These are phyloP conservation scores for Sugiyamaella novakii DNA, from an alignment of 1,139 yeast species.

Conservation along the genomic window DNA sequence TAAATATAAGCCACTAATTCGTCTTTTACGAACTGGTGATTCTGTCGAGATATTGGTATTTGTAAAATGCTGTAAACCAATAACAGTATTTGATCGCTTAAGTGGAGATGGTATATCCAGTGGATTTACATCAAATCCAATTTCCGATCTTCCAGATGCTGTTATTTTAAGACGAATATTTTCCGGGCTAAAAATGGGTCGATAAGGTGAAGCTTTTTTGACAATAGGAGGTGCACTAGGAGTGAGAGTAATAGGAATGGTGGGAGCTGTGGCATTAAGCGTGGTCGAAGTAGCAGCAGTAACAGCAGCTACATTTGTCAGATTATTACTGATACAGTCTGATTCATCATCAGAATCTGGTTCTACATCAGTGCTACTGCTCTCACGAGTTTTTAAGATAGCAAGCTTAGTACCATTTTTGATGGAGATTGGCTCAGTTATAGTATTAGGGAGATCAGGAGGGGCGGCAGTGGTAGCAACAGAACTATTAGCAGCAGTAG, in stretches of 20 bases:
- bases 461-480: not conserved
- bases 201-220: conserved; percentile 13
- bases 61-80: conserved; percentile 41
- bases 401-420: conserved; percentile 16
- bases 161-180: conserved; percentile 13
- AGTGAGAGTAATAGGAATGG: not conserved
- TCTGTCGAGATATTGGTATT: conserved; percentile 28
- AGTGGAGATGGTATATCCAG: conserved; percentile 30
- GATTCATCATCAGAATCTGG: conserved; percentile 32
- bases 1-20: conserved; percentile 19
- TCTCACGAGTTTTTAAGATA: conserved; percentile 16
- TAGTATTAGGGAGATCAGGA: conserved; percentile 12
- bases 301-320: not conserved
- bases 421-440: conserved; percentile 18
- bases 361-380: conserved; percentile 30
- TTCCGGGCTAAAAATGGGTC: conserved; percentile 19
- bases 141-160: conserved; percentile 15
- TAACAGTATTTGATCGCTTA: conserved; percentile 43
- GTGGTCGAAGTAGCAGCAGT: not conserved
- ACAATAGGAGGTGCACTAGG: not conserved
- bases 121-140: conserved; percentile 13
- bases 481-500: too few relatives aligned
- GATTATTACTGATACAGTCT: conserved; percentile 19
- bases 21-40: conserved; percentile 28
- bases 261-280: not conserved